These are phyloP conservation scores for Coix lacrymajobi DNA, from an alignment of 176 grass and related monocot genomes.

Conservation along the genomic window DNA sequence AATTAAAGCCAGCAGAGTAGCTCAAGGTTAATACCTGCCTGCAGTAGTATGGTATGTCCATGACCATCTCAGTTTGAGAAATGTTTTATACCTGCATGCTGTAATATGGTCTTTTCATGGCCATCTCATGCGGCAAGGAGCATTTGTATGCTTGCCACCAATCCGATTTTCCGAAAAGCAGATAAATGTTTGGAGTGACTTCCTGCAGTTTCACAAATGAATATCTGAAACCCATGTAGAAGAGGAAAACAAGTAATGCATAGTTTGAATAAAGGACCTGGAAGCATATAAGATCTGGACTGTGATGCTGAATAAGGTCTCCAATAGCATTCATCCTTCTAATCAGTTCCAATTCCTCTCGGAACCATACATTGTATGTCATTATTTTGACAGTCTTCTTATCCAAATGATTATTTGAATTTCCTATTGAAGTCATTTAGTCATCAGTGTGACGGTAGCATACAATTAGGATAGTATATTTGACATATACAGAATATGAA, in stretches of 20 bases:
- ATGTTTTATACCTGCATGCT: conserved; percentile 70
- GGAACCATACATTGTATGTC: conserved; percentile 96
- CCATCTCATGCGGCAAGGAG: conserved; percentile 41
- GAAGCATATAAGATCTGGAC: conserved; percentile 69
- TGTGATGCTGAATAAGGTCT: conserved; percentile 58
- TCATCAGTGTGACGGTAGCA: not conserved
- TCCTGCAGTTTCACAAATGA: conserved; percentile 55
- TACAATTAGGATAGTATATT: not conserved
- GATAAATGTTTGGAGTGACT: conserved; percentile 70
- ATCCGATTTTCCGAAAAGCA: conserved; percentile 52
- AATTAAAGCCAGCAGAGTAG: too few relatives aligned
- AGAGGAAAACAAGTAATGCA: conserved; percentile 3
- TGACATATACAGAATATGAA: not conserved
- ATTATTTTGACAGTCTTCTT: conserved; percentile 64
- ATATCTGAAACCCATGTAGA: not conserved
- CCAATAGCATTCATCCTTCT: conserved; percentile 69
- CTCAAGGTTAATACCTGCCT: not conserved
- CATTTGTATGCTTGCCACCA: conserved; percentile 90
- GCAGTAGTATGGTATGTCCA: not conserved
- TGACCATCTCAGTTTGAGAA: not conserved
- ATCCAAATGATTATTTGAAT: conserved; percentile 12
- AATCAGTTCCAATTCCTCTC: conserved; percentile 71
- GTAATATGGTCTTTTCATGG: conserved; percentile 54
- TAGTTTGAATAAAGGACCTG: conserved; percentile 42
- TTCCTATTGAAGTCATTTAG: conserved; percentile 23